Evolutionary conservation across 768 basidiomycete species (phyloP), one percentile per base, ranked within the genome.

Genomic region (Coprinopsis strossmayeri): DNA sequence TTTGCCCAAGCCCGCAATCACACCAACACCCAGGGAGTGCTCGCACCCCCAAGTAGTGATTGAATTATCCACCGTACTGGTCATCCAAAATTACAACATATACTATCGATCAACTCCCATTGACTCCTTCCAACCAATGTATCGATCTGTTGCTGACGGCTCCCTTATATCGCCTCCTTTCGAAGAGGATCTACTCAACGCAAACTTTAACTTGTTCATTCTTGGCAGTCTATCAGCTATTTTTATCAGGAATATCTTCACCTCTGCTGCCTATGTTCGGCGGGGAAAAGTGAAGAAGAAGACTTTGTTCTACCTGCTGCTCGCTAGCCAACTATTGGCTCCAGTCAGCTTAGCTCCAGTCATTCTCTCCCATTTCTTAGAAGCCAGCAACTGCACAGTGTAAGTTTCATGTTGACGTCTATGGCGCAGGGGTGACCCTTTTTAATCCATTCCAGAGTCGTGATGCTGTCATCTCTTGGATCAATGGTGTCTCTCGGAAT

Each of bases 281-380:
- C 64, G 74, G 27, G 73, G 71, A n/a, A 76, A 67, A 55, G 70
- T 81, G 34, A 80, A 79, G 62, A 74, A 72, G 57, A 83, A 77
- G 57, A 65, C 58, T 0, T 69, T 84, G n/a, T 79, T 84, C 53
- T 77, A 79, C 56, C 58, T 76, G 28, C 63, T 85, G 20, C 67
- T 78, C 46, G 55, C 66, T 41, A 82, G 79, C 58, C 82, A 84
- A 58, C 48, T 79, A 2, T 59, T 81, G 11, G 77, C 76, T 1
- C 69, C 74, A 1, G 50, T 72, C 28, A 67, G 69, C 28, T 61
- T 75, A 43, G 53, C 75, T 15, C 66, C 72, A 17, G 53, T 73
- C 18, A 66, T 80, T n/a, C 52, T 69, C 32, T 72, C 76, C 1
- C 76, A 72, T 52, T 77, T 81, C 56, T 61, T 55, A 44, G 55